These are phyloP conservation scores for Flaveria trinervia DNA, from an alignment of 129 eudicot genomes.

Conservation along the genomic window DNA sequence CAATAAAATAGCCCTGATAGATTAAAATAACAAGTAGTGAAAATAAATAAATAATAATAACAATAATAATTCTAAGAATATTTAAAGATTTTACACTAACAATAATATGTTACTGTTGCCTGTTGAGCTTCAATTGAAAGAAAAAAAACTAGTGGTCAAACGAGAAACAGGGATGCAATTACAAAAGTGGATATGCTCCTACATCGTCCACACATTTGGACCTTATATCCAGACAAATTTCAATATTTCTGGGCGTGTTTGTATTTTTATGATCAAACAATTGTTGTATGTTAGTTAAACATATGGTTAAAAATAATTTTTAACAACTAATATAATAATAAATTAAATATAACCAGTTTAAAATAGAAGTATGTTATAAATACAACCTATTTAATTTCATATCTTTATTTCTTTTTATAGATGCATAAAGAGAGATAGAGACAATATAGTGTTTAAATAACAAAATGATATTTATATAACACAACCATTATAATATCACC, in stretches of 20 bases:
- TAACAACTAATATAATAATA: background rate
- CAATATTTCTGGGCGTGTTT: background rate
- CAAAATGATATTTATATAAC: no score
- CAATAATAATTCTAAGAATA: background rate
- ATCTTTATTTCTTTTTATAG: no score
- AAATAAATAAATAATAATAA: no score
- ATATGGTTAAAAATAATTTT: background rate
- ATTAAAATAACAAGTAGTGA: no score
- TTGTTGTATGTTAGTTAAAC: background rate
- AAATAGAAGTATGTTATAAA: no score
- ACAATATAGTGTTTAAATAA: no score
- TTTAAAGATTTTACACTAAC: background rate
- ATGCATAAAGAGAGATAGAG: no score
- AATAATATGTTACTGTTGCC: background rate
- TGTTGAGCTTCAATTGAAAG: background rate
- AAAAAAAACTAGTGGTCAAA: background rate
- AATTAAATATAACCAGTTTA: no score
- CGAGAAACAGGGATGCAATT: background rate
- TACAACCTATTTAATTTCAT: no score
- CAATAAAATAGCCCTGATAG: no score
- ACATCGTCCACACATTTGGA: conserved; percentile 14
- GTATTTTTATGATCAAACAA: background rate
- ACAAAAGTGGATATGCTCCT: conserved; percentile 2
- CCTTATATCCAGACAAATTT: background rate
- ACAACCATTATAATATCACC: no score